A percentile compares a stretch with the other conserved stretches of the same genome.
Conservation (phyloP, 495 filamentous ascomycete genomes). For the Neurospora sp. region DNA sequence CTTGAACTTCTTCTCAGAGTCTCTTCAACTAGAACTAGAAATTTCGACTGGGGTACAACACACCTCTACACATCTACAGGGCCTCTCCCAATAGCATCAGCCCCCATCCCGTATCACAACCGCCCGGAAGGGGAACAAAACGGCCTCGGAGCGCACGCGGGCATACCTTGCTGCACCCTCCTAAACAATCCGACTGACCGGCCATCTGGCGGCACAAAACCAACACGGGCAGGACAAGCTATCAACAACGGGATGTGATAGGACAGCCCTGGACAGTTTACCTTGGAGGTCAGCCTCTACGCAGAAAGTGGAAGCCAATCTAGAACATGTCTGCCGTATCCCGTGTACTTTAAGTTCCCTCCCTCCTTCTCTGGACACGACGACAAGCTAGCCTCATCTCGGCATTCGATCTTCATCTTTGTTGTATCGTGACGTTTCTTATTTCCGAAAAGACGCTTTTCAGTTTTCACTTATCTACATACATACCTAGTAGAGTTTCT, state of each 20-base stretch:
- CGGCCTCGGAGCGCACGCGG: background rate
- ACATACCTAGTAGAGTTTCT: background rate
- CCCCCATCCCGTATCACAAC: conserved; percentile 12
- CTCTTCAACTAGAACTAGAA: background rate
- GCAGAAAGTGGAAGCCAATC: background rate
- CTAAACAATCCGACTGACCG: background rate
- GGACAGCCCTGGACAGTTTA: background rate
- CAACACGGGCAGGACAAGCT: background rate
- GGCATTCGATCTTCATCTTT: background rate
- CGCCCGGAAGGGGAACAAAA: background rate
- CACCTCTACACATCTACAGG: background rate
- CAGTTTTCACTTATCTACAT: background rate
- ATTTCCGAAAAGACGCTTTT: background rate
- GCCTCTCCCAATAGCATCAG: conserved; percentile 19
- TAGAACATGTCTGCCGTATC: background rate
- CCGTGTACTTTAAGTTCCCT: background rate
- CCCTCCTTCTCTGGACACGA: background rate
- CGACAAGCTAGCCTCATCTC: background rate
- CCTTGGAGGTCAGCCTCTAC: background rate
- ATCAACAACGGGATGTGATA: background rate
- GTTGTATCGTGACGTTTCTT: background rate
- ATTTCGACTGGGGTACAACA: background rate
- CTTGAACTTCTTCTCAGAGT: background rate
- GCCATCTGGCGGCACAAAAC: background rate
- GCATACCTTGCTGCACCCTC: background rate